Base-by-base conservation (phyloP, 352 stramenopile species). In the Pythium dissimile region DNA sequence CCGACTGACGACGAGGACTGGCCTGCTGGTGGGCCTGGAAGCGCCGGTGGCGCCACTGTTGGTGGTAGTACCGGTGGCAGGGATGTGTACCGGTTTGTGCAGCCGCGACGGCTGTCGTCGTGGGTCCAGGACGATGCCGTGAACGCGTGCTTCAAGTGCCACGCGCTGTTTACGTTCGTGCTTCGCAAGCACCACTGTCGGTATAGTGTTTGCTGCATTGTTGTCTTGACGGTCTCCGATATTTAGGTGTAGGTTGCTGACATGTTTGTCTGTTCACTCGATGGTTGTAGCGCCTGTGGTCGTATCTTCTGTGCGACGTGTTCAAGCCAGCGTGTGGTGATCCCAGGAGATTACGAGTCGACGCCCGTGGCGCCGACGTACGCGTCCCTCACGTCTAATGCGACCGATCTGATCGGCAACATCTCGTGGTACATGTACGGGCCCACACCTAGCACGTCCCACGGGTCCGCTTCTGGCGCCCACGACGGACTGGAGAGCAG, bases 91-190 rank as follows among this genome's bases (percentile, higher is more conserved):
- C 66, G 84, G 20, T 94, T 94, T 39, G 84, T 94, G 39, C 84
- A 94, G 73, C 84, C 84, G 2, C 55, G 84, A 2, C 63, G 84
- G 9, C 64, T 94, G 16, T 92, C 81, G 3, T 91, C 80, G 12
- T 94, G 84, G 84, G 84, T 94, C 7, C 84, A 94, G 55, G 84
- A 94, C 51, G 84, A 94, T 54, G 84, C 84, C 0, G 84, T 94
- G 1, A 89, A 89, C 56, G 84, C 84, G 5, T 94, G 84, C 53
- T 94, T 94, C 69, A 91, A 90, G 66, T 94, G 84, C 59, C 81
- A 92, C 65, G 66, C 76, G 21, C 67, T 88, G 27, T 94, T 94
- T 58, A 88, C 84, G 45, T 63, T 94, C 42, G 59, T 94, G 24
- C 62, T 92, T 37, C 75, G 84, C 27, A 94, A 94, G 60, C 84